Evolutionary conservation across 2,329 filamentous ascomycete genomes (phyloP).

Genomic region (Fusarium duplospermum): DNA sequence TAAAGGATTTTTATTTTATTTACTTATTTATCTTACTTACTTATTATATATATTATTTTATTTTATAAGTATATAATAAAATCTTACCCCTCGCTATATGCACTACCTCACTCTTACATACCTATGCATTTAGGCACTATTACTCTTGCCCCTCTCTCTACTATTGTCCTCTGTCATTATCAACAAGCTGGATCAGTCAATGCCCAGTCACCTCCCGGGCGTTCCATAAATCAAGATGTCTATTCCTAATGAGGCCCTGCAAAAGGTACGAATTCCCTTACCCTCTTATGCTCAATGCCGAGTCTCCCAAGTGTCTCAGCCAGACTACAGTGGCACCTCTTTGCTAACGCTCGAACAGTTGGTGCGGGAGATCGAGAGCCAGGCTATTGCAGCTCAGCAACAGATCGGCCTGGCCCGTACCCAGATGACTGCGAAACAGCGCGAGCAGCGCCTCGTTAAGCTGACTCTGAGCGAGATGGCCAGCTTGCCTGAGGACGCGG

Average conservation of each 20-base stretch:
- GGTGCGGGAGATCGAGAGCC: constrained; percentile 92
- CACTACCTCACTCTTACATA: background rate
- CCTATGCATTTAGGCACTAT: background rate
- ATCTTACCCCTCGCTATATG: background rate
- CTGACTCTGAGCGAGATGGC: constrained; percentile 86
- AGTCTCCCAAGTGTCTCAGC: background rate
- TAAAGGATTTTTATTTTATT: no score
- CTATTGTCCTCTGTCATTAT: background rate
- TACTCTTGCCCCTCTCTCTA: background rate
- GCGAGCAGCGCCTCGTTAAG: constrained; percentile 89
- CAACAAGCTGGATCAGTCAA: background rate
- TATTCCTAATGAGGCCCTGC: constrained; percentile 91
- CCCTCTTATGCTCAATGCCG: background rate
- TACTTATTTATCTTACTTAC: no score
- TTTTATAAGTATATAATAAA: background rate
- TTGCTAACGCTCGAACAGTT: constrained; percentile 64
- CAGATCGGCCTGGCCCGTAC: constrained; percentile 88
- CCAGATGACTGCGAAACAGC: constrained; percentile 86
- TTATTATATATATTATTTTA: no score
- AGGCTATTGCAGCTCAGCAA: constrained; percentile 88
- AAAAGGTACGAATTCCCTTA: constrained; percentile 74
- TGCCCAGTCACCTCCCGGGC: background rate
- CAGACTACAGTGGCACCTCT: background rate
- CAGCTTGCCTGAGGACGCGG: constrained; percentile 78
- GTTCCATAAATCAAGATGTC: constrained; percentile 70